phyloP scores from a whole-genome alignment of 148 eudicot species.

The Cornus suecica region DNA sequence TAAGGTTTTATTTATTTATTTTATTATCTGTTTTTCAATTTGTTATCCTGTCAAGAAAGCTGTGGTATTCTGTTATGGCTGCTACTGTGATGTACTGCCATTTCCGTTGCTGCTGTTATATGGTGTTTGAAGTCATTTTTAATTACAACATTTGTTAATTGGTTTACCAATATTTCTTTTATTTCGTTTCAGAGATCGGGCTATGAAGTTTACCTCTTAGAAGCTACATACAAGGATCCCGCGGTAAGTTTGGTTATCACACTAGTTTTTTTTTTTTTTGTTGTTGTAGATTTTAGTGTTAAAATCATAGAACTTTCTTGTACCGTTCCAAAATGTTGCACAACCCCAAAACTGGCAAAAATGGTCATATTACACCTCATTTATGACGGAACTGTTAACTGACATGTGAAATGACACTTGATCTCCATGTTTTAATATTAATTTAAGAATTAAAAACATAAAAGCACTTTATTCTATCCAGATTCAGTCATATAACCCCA shows the following conservation, averaged over 20 bases:
- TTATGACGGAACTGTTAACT: no score
- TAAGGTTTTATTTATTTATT: neutral
- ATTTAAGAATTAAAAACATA: neutral
- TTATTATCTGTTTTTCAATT: no score
- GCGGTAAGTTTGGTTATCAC: slow-evolving; percentile 48
- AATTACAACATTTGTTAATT: slow-evolving; percentile 11
- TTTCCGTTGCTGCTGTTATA: neutral
- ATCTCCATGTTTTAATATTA: neutral
- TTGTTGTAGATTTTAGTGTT: neutral
- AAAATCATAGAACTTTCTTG: no score
- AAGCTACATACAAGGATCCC: slow-evolving; percentile 95
- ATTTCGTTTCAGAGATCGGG: slow-evolving; percentile 77
- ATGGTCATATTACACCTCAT: no score
- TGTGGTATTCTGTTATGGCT: neutral
- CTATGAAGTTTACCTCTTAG: slow-evolving; percentile 85
- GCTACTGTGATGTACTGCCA: neutral
- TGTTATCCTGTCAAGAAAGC: no score
- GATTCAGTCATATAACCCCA: no score
- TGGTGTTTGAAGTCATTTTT: slow-evolving; percentile 2
- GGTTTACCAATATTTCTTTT: slow-evolving; percentile 18
- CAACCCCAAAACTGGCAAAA: no score
- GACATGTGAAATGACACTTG: no score
- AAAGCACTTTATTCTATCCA: no score
- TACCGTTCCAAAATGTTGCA: no score
- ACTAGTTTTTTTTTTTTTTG: slow-evolving; percentile 3